Evolutionary conservation across 208 protist species (phyloP).

Genomic region (Wallacemonas sp.): DNA sequence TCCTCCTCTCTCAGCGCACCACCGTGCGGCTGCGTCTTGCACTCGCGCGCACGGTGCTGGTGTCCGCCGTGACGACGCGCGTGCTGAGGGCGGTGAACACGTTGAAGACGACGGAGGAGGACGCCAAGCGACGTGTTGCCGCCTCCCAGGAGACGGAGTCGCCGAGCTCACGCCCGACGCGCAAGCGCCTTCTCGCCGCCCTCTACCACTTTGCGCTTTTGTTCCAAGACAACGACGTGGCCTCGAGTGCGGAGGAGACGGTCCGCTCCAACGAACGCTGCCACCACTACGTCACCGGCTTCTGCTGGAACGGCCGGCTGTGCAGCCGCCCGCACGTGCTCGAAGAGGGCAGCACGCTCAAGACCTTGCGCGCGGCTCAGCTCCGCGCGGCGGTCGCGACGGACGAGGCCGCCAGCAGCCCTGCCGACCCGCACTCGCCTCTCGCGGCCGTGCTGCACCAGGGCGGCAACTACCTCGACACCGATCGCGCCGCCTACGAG

Average conservation of each 20-base stretch:
- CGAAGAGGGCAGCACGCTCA: conserved; percentile 21
- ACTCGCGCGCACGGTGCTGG: conserved; percentile 37
- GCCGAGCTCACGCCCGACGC: conserved; percentile 10
- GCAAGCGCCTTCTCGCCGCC: conserved; percentile 22
- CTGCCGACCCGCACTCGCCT: background rate
- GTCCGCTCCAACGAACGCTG: background rate
- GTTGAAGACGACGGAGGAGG: conserved; percentile 18
- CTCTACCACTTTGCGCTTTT: conserved; percentile 24
- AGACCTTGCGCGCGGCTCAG: conserved; percentile 23
- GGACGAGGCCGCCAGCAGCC: background rate
- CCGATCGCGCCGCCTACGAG: conserved; percentile 9
- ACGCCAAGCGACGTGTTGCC: conserved; percentile 29
- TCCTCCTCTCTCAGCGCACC: conserved; percentile 61
- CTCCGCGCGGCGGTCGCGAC: background rate
- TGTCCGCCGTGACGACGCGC: conserved; percentile 25
- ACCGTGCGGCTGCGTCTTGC: conserved; percentile 33
- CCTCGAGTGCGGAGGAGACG: background rate
- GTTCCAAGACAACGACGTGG: conserved; percentile 20
- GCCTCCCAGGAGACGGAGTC: too few relatives aligned
- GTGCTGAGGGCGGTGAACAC: conserved; percentile 24
- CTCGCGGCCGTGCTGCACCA: background rate
- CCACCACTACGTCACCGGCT: conserved; percentile 34
- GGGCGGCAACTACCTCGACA: background rate
- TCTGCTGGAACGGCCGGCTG: conserved; percentile 51
- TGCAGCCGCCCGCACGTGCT: conserved; percentile 34